Conservation (phyloP, 345 rosid genomes). For the Microcos paniculata region DNA sequence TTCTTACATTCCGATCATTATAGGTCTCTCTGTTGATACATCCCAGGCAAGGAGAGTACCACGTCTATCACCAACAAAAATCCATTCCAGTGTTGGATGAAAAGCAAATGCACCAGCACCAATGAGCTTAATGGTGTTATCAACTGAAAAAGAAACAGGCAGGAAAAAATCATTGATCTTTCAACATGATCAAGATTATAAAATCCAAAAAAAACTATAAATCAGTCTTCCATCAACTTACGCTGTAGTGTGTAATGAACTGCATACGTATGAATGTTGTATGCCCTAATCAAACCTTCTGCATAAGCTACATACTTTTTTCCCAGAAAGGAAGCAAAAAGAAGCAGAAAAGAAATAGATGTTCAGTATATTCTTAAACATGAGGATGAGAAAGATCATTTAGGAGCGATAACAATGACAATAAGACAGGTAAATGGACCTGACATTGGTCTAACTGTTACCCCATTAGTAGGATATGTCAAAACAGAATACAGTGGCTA, state of each 20-base stretch:
- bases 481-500: neutral
- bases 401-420: neutral
- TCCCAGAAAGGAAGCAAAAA: constrained; percentile 10
- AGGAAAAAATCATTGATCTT: neutral
- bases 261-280: constrained; percentile 91
- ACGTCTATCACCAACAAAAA: constrained; percentile 97
- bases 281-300: constrained; percentile 95
- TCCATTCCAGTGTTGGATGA: constrained; percentile 94
- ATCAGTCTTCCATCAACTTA: constrained; percentile 38
- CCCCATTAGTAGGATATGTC: neutral
- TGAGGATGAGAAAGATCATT: constrained; percentile 1
- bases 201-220: neutral
- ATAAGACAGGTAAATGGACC: neutral
- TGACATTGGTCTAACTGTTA: neutral
- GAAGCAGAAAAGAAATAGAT: constrained; percentile 11
- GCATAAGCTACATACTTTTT: constrained; percentile 93
- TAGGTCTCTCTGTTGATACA: constrained; percentile 96
- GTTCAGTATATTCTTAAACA: neutral
- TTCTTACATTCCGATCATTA: constrained; percentile 94
- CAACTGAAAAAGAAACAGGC: constrained; percentile 54
- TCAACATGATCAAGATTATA: constrained; percentile 11
- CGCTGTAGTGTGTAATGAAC: constrained; percentile 89
- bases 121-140: constrained; percentile 85
- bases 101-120: constrained; percentile 97
- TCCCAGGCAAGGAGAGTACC: constrained; percentile 98